Evolutionary conservation across 2,329 filamentous ascomycete genomes (phyloP).

Genomic region (Colletotrichum liriopes): DNA sequence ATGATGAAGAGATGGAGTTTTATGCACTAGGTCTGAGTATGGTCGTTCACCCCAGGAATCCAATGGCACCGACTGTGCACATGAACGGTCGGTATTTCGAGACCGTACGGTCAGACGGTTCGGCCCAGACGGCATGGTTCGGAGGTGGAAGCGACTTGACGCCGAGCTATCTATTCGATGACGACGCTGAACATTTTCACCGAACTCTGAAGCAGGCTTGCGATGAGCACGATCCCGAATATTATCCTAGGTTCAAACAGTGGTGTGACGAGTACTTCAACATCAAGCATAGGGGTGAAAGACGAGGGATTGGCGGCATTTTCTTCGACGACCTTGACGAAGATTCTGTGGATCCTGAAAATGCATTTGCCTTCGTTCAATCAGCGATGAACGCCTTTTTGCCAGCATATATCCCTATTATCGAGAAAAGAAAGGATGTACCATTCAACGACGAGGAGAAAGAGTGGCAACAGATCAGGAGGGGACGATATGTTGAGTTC

Average conservation of each 20-base stretch:
- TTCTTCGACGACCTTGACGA: constrained; percentile 98
- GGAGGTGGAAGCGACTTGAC: constrained; percentile 96
- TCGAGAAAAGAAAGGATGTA: constrained; percentile 91
- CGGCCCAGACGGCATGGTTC: constrained; percentile 94
- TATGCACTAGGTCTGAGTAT: constrained; percentile 75
- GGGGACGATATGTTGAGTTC: constrained; percentile 97
- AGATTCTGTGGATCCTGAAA: constrained; percentile 86
- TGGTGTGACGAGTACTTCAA: constrained; percentile 99
- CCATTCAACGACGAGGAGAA: constrained; percentile 88
- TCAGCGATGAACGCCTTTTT: constrained; percentile 89
- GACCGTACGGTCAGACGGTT: constrained; percentile 87
- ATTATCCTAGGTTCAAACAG: constrained; percentile 94
- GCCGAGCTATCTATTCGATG: constrained; percentile 93
- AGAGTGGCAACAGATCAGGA: constrained; percentile 94
- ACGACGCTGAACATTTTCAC: constrained; percentile 97
- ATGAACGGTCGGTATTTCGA: constrained; percentile 99
- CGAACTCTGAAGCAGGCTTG: constrained; percentile 91
- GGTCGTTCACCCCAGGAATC: constrained; percentile 92
- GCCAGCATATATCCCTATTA: constrained; percentile 92
- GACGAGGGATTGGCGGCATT: constrained; percentile 91
- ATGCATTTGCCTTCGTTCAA: constrained; percentile 88
- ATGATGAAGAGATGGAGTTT: not conserved
- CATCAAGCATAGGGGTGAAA: constrained; percentile 91
- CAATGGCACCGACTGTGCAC: constrained; percentile 98
- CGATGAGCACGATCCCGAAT: constrained; percentile 90